Percentiles rank a stretch among this genome's conserved stretches.
Conservation (phyloP, 331 rosid genomes). For the Telfairia occidentalis region DNA sequence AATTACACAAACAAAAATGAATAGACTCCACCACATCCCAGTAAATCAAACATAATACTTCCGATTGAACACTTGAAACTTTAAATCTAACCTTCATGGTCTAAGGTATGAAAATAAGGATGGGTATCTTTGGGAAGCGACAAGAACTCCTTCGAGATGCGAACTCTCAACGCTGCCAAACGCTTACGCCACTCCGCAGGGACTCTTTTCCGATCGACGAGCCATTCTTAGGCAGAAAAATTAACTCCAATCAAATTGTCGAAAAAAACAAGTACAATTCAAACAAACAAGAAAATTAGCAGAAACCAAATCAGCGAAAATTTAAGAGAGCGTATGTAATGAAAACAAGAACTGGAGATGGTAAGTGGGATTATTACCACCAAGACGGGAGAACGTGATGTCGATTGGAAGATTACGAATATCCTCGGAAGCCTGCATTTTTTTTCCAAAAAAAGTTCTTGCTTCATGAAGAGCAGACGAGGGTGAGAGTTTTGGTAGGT, state of each 20-base stretch:
- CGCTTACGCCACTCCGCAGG: constrained; percentile 84
- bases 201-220: constrained; percentile 82
- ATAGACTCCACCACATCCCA: not conserved
- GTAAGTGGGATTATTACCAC: constrained; percentile 31
- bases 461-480: not conserved
- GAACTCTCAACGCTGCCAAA: constrained; percentile 50
- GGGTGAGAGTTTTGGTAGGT: not conserved
- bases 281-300: not conserved
- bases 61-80: not conserved
- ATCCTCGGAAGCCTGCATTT: constrained; percentile 52
- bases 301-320: not conserved
- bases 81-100: constrained; percentile 45
- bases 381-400: constrained; percentile 87
- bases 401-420: constrained; percentile 75
- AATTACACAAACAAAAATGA: not conserved
- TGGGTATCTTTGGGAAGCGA: constrained; percentile 67
- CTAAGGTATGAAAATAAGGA: constrained; percentile 63
- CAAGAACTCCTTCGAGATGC: constrained; percentile 60
- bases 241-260: not conserved
- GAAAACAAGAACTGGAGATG: not conserved
- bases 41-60: not conserved
- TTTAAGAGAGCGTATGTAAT: not conserved
- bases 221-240: constrained; percentile 49
- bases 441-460: constrained; percentile 7
- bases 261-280: not conserved